Evolutionary conservation across 257 asterid genomes (phyloP).

Genomic region (Przewalskia tangutica): DNA sequence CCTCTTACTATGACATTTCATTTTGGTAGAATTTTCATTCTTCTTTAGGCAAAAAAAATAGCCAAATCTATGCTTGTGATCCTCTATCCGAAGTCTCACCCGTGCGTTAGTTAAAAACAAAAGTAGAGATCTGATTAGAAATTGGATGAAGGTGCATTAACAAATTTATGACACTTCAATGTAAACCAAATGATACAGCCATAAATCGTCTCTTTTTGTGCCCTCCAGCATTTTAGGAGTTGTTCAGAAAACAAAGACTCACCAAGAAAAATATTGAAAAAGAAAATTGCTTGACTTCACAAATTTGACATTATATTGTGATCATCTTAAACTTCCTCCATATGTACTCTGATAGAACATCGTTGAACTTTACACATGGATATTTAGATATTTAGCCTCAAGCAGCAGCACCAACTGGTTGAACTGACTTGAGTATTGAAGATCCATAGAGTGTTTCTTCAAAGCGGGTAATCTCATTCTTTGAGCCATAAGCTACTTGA

Average conservation of each 20-base stretch:
- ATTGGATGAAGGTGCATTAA: background rate
- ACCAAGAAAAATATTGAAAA: background rate
- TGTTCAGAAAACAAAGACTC: background rate
- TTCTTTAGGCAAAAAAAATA: background rate
- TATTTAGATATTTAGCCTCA: slow-evolving; percentile 5
- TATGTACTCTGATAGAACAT: background rate
- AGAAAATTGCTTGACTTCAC: background rate
- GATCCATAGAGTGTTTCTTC: slow-evolving; percentile 78
- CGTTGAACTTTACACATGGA: background rate
- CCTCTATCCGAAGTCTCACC: background rate
- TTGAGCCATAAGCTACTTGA: slow-evolving; percentile 92
- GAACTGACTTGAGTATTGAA: slow-evolving; percentile 60
- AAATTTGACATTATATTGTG: background rate
- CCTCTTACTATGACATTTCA: background rate
- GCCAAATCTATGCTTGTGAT: background rate
- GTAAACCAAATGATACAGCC: background rate
- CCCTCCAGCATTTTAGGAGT: background rate
- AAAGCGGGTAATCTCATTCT: slow-evolving; percentile 76
- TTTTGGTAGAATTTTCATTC: background rate
- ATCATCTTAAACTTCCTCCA: background rate
- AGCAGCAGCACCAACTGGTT: slow-evolving; percentile 70
- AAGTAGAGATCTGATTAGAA: background rate
- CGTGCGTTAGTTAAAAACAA: background rate
- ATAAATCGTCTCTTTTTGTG: background rate
- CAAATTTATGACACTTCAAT: background rate